These are phyloP conservation scores for Trypanosomatidae sp. DNA, from an alignment of 208 protist species.

Conservation along the genomic window DNA sequence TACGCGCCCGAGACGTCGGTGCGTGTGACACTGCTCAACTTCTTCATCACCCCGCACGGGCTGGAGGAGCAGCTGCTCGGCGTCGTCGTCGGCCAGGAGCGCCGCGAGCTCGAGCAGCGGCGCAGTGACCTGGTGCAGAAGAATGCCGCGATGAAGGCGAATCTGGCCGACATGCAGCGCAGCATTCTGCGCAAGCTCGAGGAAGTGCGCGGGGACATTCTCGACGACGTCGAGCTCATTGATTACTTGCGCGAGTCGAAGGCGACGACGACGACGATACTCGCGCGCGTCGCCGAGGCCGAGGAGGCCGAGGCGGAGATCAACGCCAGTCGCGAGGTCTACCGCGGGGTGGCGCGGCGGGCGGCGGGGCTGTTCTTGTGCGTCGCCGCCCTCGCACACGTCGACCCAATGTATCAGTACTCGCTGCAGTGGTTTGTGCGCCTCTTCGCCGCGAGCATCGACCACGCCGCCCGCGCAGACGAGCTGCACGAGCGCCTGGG, in stretches of 20 bases:
- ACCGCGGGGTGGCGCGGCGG: slow-evolving; percentile 91
- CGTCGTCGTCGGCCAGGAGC: slow-evolving; percentile 94
- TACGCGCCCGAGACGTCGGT: slow-evolving; percentile 95
- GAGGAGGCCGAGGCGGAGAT: slow-evolving; percentile 95
- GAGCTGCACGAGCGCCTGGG: slow-evolving; percentile 69
- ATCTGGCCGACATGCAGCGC: slow-evolving; percentile 93
- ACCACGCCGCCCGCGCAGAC: slow-evolving; percentile 68
- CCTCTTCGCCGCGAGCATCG: slow-evolving; percentile 90
- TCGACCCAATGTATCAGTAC: slow-evolving; percentile 97
- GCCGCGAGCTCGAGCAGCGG: slow-evolving; percentile 93
- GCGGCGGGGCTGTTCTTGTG: slow-evolving; percentile 97
- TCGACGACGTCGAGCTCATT: slow-evolving; percentile 97
- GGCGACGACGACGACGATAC: slow-evolving; percentile 89
- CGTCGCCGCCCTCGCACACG: slow-evolving; percentile 90
- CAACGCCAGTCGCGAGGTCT: slow-evolving; percentile 92
- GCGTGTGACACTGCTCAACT: slow-evolving; percentile 98
- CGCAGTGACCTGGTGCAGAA: slow-evolving; percentile 92
- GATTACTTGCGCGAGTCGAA: slow-evolving; percentile 93
- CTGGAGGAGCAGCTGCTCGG: slow-evolving; percentile 98
- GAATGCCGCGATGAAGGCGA: slow-evolving; percentile 94
- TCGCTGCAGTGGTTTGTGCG: slow-evolving; percentile 96
- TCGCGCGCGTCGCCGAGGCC: slow-evolving; percentile 89
- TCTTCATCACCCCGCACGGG: slow-evolving; percentile 96
- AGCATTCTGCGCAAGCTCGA: slow-evolving; percentile 94
- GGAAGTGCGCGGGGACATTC: slow-evolving; percentile 91